Evolutionary conservation across 1,139 yeast species (phyloP), one percentile per base, ranked within the genome.

Genomic region (Scheffersomyces insectosa): DNA sequence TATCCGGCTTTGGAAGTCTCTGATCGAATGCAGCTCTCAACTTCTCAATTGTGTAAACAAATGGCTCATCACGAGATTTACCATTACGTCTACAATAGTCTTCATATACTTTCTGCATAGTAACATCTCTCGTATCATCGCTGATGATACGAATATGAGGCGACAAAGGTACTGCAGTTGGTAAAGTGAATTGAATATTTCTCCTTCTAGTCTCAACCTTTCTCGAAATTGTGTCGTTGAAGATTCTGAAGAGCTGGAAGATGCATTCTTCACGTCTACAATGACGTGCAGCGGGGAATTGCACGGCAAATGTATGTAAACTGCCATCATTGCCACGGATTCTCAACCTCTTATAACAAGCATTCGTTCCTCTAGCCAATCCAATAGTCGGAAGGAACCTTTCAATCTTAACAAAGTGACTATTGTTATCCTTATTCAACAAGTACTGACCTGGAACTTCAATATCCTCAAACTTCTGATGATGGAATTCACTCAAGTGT

Each of bases 371-470:
- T 48, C 99, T 81, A 5, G 91, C 88, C 52, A 90, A 79, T 51
- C 90, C 96, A 46, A 95, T 82, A 0, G 89, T 82, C 3, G 99
- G 95, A 65, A 93, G 70, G 69, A 95, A 95, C 48, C 99, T 75
- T 49, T 90, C 97, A 58, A 95, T 89, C 74, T 91, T 93, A 42
- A 89, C 80, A 62, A 95, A 95, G 63, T 91, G 97, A 36, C 81
- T 72, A 62, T 90, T 93, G 61, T 76, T 86, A 56, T 91, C 98
- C 60, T 85, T 86, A 62, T 86, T 85, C 64, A 84, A 67, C 56
- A 91, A 72, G 59, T 93, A 93, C 61, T 95, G 99, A 1, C 99
- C 99, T 0, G 99, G 99, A 45, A 95, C 85, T 63, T 95, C 99
- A 48, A 95, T 89, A 42, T 95, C 98, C 64, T 95, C 99, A 62